These are phyloP conservation scores for Ogataea degrootiae DNA, from an alignment of 805 yeast species.

Conservation along the genomic window DNA sequence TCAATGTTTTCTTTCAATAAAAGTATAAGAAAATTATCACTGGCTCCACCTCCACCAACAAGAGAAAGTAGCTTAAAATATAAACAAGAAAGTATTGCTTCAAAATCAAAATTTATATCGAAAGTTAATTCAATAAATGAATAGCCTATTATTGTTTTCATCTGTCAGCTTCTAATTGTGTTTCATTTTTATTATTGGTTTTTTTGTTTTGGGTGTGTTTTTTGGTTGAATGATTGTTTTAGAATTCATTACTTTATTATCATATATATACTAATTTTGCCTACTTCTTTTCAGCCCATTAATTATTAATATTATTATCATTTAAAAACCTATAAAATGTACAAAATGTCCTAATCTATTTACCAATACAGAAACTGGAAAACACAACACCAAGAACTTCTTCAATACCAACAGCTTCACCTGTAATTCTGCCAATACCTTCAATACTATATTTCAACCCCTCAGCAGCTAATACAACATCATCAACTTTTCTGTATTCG, in stretches of 20 bases:
- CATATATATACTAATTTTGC: too few relatives aligned
- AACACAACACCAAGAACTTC: constrained; percentile 90
- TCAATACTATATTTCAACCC: constrained; percentile 67
- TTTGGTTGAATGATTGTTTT: too few relatives aligned
- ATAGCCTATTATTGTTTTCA: background rate
- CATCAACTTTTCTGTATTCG: constrained; percentile 46
- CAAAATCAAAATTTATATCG: too few relatives aligned
- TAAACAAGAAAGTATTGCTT: too few relatives aligned
- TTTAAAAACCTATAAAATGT: background rate
- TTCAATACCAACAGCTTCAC: constrained; percentile 82
- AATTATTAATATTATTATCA: background rate
- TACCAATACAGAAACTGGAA: constrained; percentile 91
- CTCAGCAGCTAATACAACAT: constrained; percentile 78
- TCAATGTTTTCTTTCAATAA: background rate
- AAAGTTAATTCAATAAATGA: too few relatives aligned
- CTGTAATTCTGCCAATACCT: constrained; percentile 91
- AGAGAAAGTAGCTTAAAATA: too few relatives aligned
- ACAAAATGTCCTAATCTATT: constrained; percentile 32
- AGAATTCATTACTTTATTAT: too few relatives aligned
- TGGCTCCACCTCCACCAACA: background rate
- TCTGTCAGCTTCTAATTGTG: background rate
- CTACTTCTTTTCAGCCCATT: too few relatives aligned
- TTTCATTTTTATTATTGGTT: background rate
- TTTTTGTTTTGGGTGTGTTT: background rate
- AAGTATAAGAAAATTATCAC: background rate